A percentile compares a stretch with the other conserved stretches of the same genome.
phyloP scores from a whole-genome alignment of 192 early-diverging fungal genomes.

The Umbelopsis sp. region DNA sequence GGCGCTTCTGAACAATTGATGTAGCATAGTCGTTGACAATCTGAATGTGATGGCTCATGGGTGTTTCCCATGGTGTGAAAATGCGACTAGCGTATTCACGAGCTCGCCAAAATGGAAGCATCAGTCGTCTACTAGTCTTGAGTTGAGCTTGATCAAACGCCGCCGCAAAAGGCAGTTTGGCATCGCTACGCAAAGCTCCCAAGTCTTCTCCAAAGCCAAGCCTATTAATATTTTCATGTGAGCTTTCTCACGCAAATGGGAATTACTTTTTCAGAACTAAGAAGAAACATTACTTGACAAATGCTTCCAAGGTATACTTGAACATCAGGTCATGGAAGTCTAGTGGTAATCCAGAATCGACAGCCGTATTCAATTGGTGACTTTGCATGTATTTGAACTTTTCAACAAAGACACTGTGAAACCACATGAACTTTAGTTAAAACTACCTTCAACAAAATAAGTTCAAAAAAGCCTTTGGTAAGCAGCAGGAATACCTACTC shows the following conservation, averaged over 20 bases:
- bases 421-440: background rate
- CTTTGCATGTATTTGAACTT: constrained; percentile 21
- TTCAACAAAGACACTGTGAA: constrained; percentile 36
- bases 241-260: background rate
- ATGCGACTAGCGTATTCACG: background rate
- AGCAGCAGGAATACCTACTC: constrained; percentile 27
- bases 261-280: background rate
- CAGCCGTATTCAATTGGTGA: constrained; percentile 30
- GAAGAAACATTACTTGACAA: constrained; percentile 40
- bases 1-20: constrained; percentile 31
- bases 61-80: constrained; percentile 19
- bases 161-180: constrained; percentile 46
- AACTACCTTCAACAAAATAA: background rate
- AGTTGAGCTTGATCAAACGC: constrained; percentile 55
- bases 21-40: constrained; percentile 28
- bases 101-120: constrained; percentile 26
- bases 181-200: constrained; percentile 38
- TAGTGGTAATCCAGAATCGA: constrained; percentile 28
- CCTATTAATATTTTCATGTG: constrained; percentile 6
- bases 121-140: constrained; percentile 30
- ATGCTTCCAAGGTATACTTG: constrained; percentile 50
- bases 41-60: constrained; percentile 28
- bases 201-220: constrained; percentile 53
- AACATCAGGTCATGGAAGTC: constrained; percentile 49
- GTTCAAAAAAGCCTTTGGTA: background rate